Base-by-base conservation (phyloP, 2,329 filamentous ascomycete species). In the Pseudocercospora fijiensis region DNA sequence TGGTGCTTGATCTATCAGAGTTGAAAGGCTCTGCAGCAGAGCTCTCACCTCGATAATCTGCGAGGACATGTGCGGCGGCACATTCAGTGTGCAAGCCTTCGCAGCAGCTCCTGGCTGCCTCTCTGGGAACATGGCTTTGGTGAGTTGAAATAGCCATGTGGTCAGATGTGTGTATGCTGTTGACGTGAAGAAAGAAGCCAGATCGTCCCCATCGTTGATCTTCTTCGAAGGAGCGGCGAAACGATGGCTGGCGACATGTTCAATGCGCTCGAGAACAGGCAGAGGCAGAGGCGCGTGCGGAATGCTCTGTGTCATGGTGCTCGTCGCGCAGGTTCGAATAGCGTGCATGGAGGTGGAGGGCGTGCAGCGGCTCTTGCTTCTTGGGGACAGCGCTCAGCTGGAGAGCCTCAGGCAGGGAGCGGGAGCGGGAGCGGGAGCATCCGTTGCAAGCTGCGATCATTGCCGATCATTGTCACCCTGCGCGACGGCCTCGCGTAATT, bases 101-200 rank as follows among this genome's bases (percentile, higher is more conserved):
- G 63, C 43, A 13, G 77, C 71, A 20, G 76, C 75, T 41, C 77
- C 74, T 1, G 73, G 64, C 2, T 74, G 70, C 69, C 84, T 87
- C 20, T 86, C 82, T 0, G 94, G 93, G 69, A 94, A 90, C 79
- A 98, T 86, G 10, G 93, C 85, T 63, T 89, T 87, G 76, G 96
- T 98, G 56, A 99, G 87, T 78, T 98, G 95, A 69, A 96, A 83
- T 53, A 98, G 81, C 76, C 96, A 98, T 53, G 86, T 84, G 77
- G 91, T 90, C 60, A 99, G 90, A 74, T 97, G 92, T 63, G 87
- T 85, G 78, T 98, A 97, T 51, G 92, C 95, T 69, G 85, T 86
- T 56, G 91, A 92, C 8, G 84, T 85, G 59, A 96, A 85, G 77
- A 98, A 99, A 67, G 84, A 85, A 20, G 85, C 77, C 60, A 99